phyloP scores from a whole-genome alignment of 352 stramenopile genomes.

The Phytophthora aleatoria region DNA sequence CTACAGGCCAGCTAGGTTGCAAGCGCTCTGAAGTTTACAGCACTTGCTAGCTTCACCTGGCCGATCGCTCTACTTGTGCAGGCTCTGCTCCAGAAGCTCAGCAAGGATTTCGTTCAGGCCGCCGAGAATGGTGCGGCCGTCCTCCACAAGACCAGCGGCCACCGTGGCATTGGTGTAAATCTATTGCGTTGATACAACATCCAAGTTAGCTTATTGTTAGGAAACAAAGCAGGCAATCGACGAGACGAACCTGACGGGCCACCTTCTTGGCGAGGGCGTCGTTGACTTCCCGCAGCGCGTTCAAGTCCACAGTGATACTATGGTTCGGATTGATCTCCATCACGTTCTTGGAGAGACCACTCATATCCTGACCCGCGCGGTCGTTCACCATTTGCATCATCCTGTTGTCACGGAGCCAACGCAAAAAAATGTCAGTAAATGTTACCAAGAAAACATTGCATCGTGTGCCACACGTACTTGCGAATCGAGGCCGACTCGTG shows the following conservation, averaged over 20 bases:
- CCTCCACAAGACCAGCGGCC: slow-evolving; percentile 98
- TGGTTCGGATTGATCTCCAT: slow-evolving; percentile 99
- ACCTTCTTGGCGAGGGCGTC: slow-evolving; percentile 86
- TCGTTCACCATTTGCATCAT: slow-evolving; percentile 99
- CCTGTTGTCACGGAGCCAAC: slow-evolving; percentile 24
- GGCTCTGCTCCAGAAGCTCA: slow-evolving; percentile 78
- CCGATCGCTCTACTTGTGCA: slow-evolving; percentile 53
- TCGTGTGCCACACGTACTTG: slow-evolving; percentile 55
- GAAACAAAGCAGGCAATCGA: neutral
- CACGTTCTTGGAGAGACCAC: slow-evolving; percentile 91
- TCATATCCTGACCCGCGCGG: slow-evolving; percentile 56
- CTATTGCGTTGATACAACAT: slow-evolving; percentile 68
- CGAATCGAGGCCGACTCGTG: slow-evolving; percentile 97
- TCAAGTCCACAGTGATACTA: slow-evolving; percentile 95
- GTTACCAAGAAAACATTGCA: neutral
- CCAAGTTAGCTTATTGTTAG: neutral
- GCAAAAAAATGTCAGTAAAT: slow-evolving; percentile 3
- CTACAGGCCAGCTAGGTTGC: slow-evolving; percentile 17
- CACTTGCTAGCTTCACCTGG: neutral
- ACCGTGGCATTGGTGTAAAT: slow-evolving; percentile 99
- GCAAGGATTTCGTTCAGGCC: slow-evolving; percentile 96
- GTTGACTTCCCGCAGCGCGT: slow-evolving; percentile 86
- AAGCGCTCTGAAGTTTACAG: neutral
- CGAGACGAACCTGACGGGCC: slow-evolving; percentile 62
- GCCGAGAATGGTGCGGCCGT: slow-evolving; percentile 96